phyloP scores from a whole-genome alignment of 1,284 basidiomycete species.

The Trametes polyzona region DNA sequence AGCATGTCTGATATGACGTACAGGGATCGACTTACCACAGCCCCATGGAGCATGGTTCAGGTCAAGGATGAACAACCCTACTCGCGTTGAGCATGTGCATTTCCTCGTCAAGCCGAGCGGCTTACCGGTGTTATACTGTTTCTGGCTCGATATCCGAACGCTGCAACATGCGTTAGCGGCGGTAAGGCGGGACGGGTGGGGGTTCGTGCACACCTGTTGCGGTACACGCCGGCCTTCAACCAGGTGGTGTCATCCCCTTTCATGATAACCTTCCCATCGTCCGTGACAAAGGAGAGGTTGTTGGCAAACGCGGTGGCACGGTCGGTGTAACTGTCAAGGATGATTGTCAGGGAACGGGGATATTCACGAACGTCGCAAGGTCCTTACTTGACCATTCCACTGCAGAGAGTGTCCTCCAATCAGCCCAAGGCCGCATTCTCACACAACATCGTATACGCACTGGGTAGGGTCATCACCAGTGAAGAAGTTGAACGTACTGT shows the following conservation, averaged over 20 bases:
- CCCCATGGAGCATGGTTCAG: constrained; percentile 72
- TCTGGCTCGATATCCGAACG: constrained; percentile 61
- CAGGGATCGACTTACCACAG: constrained; percentile 52
- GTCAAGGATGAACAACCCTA: constrained; percentile 65
- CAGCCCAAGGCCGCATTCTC: constrained; percentile 6
- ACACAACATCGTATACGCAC: constrained; percentile 40
- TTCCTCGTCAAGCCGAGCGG: no score
- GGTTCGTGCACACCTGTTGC: constrained; percentile 54
- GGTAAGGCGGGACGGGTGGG: not conserved
- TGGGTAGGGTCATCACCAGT: constrained; percentile 66
- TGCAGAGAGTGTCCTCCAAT: constrained; percentile 28
- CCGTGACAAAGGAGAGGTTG: constrained; percentile 55
- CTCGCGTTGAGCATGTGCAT: not conserved
- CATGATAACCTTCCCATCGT: constrained; percentile 68
- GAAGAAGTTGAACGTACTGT: constrained; percentile 63
- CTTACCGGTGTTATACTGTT: constrained; percentile 59
- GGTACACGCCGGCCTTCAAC: constrained; percentile 52
- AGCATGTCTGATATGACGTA: not conserved
- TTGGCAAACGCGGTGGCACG: constrained; percentile 48
- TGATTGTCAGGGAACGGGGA: not conserved
- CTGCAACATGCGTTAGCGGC: constrained; percentile 35
- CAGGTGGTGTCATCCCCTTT: constrained; percentile 68
- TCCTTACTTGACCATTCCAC: constrained; percentile 64
- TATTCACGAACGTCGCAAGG: no score
- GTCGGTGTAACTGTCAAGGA: constrained; percentile 54